Evolutionary conservation across 768 basidiomycete genomes (phyloP).

Genomic region (Russula lepida): DNA sequence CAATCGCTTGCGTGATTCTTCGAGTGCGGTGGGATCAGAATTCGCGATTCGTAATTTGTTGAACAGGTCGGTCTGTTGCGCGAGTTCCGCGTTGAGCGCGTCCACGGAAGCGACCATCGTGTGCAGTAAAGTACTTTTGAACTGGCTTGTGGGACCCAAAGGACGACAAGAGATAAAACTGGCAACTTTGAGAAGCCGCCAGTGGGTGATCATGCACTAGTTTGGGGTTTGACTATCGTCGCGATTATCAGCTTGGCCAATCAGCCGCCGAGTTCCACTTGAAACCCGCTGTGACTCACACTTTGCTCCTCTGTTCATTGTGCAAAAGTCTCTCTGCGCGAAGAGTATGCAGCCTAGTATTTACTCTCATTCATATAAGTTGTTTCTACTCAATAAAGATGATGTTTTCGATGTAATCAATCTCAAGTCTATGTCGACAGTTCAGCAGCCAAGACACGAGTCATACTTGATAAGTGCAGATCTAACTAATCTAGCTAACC

Average conservation of each 20-base stretch:
- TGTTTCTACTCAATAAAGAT: no score
- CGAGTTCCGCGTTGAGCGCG: conserved; percentile 47
- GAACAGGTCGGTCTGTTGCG: conserved; percentile 46
- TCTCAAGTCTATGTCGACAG: no score
- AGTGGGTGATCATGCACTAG: conserved; percentile 7
- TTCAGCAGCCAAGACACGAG: no score
- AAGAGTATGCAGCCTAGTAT: no score
- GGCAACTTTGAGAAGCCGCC: conserved; percentile 1
- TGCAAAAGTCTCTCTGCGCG: no score
- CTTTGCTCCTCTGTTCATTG: no score
- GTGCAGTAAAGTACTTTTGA: conserved; percentile 8
- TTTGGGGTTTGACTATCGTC: background rate
- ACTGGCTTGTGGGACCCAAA: background rate
- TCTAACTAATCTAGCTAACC: background rate
- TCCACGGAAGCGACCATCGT: conserved; percentile 35
- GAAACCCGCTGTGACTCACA: no score
- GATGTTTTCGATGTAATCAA: no score
- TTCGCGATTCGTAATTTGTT: conserved; percentile 53
- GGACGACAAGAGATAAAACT: conserved; percentile 9
- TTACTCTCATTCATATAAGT: no score
- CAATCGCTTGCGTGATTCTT: conserved; percentile 60
- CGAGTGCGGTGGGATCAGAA: conserved; percentile 41
- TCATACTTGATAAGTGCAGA: no score
- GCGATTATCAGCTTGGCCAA: background rate
- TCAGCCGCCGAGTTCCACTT: background rate